Evolutionary conservation across 495 filamentous ascomycete species (phyloP).

Genomic region (Aspergillus incahuasiensis): DNA sequence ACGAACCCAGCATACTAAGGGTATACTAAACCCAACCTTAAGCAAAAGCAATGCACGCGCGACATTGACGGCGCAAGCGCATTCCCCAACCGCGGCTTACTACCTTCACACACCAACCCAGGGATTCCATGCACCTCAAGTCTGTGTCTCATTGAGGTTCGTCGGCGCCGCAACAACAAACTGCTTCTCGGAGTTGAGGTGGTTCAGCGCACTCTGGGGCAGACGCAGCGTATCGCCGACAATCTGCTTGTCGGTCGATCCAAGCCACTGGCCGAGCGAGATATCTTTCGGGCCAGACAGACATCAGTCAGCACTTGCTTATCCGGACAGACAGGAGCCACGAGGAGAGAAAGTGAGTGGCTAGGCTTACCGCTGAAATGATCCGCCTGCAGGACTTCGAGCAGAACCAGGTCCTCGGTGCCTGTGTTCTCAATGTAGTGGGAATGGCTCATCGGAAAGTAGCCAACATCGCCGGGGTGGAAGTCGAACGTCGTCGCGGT

Average conservation of each 20-base stretch:
- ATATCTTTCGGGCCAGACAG: too few relatives aligned
- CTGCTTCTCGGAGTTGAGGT: constrained; percentile 58
- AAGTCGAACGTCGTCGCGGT: constrained; percentile 70
- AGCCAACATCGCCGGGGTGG: constrained; percentile 65
- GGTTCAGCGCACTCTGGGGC: constrained; percentile 47
- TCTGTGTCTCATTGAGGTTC: neutral
- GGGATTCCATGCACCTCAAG: neutral
- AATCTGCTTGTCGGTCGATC: constrained; percentile 59
- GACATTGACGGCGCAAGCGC: too few relatives aligned
- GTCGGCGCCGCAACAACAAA: constrained; percentile 47
- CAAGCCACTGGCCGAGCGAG: constrained; percentile 61
- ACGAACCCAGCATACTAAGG: too few relatives aligned
- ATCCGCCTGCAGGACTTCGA: constrained; percentile 66
- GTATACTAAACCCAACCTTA: too few relatives aligned
- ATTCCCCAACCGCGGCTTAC: too few relatives aligned
- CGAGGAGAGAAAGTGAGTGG: too few relatives aligned
- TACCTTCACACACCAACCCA: too few relatives aligned
- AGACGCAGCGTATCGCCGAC: constrained; percentile 59
- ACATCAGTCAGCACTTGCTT: too few relatives aligned
- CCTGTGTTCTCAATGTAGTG: constrained; percentile 76
- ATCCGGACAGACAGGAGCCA: too few relatives aligned
- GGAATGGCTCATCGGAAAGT: constrained; percentile 58
- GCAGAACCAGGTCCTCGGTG: constrained; percentile 59
- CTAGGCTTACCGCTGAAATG: constrained; percentile 50
- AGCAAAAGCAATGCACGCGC: too few relatives aligned